phyloP scores from a whole-genome alignment of 176 grass and related monocot genomes.

The Dendrocalamus sinicus region DNA sequence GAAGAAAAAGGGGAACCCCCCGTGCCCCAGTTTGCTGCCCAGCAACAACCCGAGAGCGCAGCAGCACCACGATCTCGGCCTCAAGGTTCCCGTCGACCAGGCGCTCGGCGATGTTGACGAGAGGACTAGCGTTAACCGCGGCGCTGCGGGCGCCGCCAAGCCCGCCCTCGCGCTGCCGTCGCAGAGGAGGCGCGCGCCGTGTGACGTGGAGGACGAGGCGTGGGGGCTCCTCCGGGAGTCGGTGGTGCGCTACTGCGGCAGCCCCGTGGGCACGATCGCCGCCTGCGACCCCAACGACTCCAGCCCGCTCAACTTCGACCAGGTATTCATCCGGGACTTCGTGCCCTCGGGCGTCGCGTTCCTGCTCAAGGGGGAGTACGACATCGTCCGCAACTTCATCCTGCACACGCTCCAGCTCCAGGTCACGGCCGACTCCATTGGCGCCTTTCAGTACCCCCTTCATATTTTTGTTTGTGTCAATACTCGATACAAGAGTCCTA shows the following conservation, averaged over 20 bases:
- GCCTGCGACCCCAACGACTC: conserved; percentile 78
- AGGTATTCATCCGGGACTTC: conserved; percentile 91
- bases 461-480: not conserved
- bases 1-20: not conserved
- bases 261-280: conserved; percentile 85
- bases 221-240: conserved; percentile 77
- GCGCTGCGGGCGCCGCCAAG: not conserved
- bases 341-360: conserved; percentile 88
- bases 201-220: conserved; percentile 62
- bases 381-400: conserved; percentile 92
- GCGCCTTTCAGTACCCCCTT: not conserved
- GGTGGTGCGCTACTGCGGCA: conserved; percentile 74
- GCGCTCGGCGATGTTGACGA: conserved; percentile 34
- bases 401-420: conserved; percentile 95
- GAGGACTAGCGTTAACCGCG: conserved; percentile 27
- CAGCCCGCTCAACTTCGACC: conserved; percentile 85
- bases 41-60: not conserved
- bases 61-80: conserved; percentile 18
- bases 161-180: not conserved
- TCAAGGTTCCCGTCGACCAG: conserved; percentile 36
- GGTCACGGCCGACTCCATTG: conserved; percentile 36
- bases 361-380: conserved; percentile 87
- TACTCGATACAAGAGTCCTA: not conserved
- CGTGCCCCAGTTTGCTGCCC: conserved; percentile 26
- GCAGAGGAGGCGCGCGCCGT: not conserved